Evolutionary conservation across 1,284 basidiomycete genomes (phyloP).

Genomic region (Rhodotorula sp.): DNA sequence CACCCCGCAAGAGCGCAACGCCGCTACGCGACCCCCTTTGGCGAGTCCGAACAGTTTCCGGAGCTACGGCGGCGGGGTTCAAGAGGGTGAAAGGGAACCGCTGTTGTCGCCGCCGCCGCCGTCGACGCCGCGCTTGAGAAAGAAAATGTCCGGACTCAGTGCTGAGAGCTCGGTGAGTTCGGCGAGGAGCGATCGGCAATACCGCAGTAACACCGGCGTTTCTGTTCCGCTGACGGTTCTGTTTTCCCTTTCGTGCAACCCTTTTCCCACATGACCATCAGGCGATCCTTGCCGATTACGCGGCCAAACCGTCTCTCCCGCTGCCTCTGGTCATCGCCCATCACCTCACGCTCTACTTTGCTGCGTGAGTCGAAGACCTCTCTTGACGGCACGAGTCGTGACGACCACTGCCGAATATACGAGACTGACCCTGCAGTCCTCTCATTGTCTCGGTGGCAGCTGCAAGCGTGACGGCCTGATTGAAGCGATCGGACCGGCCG

Average conservation of each 20-base stretch:
- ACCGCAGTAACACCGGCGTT: not conserved
- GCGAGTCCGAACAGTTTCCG: slow-evolving; percentile 3
- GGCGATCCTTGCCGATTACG: slow-evolving; percentile 41
- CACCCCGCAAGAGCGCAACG: not conserved
- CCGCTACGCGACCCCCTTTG: not conserved
- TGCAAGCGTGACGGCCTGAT: slow-evolving; percentile 39
- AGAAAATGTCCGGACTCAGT: not conserved
- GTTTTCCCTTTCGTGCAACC: not conserved
- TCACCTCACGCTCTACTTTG: slow-evolving; percentile 44
- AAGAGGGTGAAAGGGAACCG: slow-evolving; percentile 27
- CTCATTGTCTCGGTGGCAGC: not conserved
- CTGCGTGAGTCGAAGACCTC: slow-evolving; percentile 19
- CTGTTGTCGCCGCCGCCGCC: slow-evolving; percentile 12
- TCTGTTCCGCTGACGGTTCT: not conserved
- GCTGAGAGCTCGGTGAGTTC: slow-evolving; percentile 4
- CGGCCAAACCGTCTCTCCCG: slow-evolving; percentile 42
- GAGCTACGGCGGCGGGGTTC: not conserved
- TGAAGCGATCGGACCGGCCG: slow-evolving; percentile 44
- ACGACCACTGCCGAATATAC: not conserved
- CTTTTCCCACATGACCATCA: slow-evolving; percentile 1
- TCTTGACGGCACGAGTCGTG: not conserved
- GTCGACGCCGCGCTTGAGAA: not conserved
- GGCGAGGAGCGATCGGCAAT: not conserved
- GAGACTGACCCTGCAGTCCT: no score
- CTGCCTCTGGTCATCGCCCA: slow-evolving; percentile 46